Percentiles rank a stretch among this genome's conserved stretches.
These are phyloP conservation scores for Rubus idaeus DNA, from an alignment of 306 rosid species.

Conservation along the genomic window DNA sequence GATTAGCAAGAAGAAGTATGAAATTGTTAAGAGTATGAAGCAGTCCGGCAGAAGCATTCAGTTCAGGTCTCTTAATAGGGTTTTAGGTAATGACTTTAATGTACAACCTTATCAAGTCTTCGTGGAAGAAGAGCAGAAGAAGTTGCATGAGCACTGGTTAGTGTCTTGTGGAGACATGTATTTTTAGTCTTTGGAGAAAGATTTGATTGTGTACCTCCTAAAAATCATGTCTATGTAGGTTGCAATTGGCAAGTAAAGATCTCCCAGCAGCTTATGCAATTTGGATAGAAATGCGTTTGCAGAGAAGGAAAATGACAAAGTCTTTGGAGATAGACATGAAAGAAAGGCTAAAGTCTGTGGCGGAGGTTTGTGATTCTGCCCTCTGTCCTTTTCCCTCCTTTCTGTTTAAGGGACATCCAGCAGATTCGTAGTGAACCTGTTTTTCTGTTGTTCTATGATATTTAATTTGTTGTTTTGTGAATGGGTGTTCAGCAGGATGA, in stretches of 20 bases:
- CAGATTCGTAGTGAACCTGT: slow-evolving; percentile 8
- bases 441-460: slow-evolving; percentile 16
- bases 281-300: slow-evolving; percentile 54
- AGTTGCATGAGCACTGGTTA: slow-evolving; percentile 87
- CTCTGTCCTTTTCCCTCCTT: slow-evolving; percentile 11
- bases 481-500: slow-evolving; percentile 51
- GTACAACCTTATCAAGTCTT: slow-evolving; percentile 84
- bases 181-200: slow-evolving; percentile 6
- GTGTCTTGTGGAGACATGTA: slow-evolving; percentile 34
- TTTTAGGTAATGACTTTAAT: slow-evolving; percentile 69
- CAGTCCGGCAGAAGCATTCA: slow-evolving; percentile 76
- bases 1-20: slow-evolving; percentile 90
- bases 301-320: slow-evolving; percentile 42
- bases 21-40: slow-evolving; percentile 88
- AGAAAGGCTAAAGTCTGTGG: slow-evolving; percentile 34
- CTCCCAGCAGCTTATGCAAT: slow-evolving; percentile 65
- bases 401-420: slow-evolving; percentile 22
- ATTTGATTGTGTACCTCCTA: slow-evolving; percentile 13
- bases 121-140: slow-evolving; percentile 84
- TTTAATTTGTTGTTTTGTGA: slow-evolving; percentile 36
- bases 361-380: slow-evolving; percentile 54
- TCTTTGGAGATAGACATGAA: slow-evolving; percentile 63
- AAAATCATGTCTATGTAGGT: slow-evolving; percentile 51
- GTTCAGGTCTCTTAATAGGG: slow-evolving; percentile 74
- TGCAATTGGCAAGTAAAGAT: slow-evolving; percentile 65